Evolutionary conservation across 225 moss, liverwort and hornwort species (phyloP), one percentile per base, ranked within the genome.

Genomic region (Bryoerythrophyllum caledonicum): DNA sequence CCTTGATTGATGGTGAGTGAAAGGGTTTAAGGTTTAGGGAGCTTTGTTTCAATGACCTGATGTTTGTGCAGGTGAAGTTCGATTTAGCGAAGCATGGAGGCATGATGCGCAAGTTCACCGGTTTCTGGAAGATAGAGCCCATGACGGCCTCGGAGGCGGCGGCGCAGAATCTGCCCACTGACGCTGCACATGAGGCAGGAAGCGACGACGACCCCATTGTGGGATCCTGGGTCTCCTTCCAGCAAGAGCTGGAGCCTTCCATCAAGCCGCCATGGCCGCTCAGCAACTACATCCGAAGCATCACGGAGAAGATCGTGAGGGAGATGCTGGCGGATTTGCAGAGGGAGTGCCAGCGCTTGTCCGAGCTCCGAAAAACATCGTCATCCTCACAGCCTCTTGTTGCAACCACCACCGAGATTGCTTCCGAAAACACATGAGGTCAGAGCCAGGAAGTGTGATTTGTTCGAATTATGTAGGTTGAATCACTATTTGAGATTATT

Each of bases 181-280:
- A 1, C 15, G 4, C 16, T 43, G 55, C 27, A 20, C 40, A 23
- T 5, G 64, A 16, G 41, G 54, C 27, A 40, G 41, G 61, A 20
- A 7, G 75, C 3, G 44, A 6, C 17, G 48, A 48, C 32, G 41
- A 49, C 44, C 49, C 76, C 2, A 8, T 96, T 25, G 86, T 86
- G 24, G 96, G 96, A 35, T 89, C 96, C 1, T 94, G 94, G 96
- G 83, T 96, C 16, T 84, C 81, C 14, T 82, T 96, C 23, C 89
- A 88, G 8, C 96, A 96, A 74, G 79, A 79, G 16, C 63, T 94
- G 60, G 90, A 94, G 72, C 96, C 94, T 4, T 68, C 94, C 23
- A 59, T 96, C 70, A 86, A 82, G 16, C 96, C 96, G 25, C 96
- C 94, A 4, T 96, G 96, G 96, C 96, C 96, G 4, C 66, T 96